phyloP scores from a whole-genome alignment of 2,329 filamentous ascomycete species.

The Myriosclerotinia duriaeana region DNA sequence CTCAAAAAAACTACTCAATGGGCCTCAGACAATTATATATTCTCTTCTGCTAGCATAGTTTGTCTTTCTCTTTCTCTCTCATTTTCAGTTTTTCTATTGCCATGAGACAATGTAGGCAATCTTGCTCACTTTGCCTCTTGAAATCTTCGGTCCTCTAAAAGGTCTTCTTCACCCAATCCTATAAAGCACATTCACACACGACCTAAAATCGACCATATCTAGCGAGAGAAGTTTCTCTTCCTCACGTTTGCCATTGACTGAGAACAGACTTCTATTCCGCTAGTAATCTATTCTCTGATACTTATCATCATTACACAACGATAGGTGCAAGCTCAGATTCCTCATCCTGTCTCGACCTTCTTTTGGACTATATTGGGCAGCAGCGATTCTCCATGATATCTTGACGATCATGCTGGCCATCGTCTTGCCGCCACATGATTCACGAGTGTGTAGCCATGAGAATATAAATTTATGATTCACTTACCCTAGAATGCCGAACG shows the following conservation, averaged over 20 bases:
- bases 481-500: neutral
- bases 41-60: neutral
- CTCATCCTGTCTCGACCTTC: neutral
- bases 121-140: neutral
- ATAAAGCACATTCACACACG: neutral
- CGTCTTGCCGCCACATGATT: constrained; percentile 7
- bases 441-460: neutral
- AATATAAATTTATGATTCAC: neutral
- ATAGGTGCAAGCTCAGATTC: neutral
- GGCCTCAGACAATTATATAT: too few relatives aligned
- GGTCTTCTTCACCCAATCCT: neutral
- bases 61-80: neutral
- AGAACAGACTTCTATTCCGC: neutral
- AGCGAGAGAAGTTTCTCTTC: neutral
- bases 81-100: too few relatives aligned
- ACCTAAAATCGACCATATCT: neutral
- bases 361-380: constrained; percentile 1
- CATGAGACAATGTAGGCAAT: neutral
- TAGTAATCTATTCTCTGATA: neutral
- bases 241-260: neutral
- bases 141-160: neutral
- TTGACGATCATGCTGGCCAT: neutral
- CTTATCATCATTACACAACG: neutral
- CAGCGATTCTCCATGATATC: neutral
- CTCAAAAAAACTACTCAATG: too few relatives aligned